Evolutionary conservation across 257 asterid species (phyloP), one percentile per base, ranked within the genome.

Genomic region (Linaria vulgaris): DNA sequence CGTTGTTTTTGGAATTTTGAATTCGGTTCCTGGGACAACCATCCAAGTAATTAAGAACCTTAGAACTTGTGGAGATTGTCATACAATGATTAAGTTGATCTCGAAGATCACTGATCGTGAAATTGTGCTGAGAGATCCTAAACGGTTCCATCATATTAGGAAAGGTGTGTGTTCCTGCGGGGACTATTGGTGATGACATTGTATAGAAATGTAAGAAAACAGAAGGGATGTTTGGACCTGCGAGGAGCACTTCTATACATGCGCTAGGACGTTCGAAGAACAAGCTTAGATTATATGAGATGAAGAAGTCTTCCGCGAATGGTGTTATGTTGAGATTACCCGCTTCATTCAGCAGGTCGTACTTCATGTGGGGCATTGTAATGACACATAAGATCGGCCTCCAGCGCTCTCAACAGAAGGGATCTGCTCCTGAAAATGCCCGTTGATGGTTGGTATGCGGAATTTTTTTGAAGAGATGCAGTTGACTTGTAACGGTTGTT

Each of bases 101-200:
- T 73, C 96, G 55, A 80, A 81, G 86, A 73, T 91, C 54, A 76
- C 71, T 34, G 82, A 72, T 53, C 79, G 80, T 49, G 90, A 91
- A 63, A 88, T 91, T 64, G 92, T 88, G 70, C 79, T 88, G 16
- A 86, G 97, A 71, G 98, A 91, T 81, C 84, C 95, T 1, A 91
- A 88, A 74, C 69, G 96, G 70, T 91, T 91, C 78, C 98, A 88
- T 78, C 96, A 80, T 79, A 88, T 91, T 69, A 81, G 72, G 61
- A 67, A 86, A 21, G 98, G 98, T 57, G 25, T 54, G 14, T 91
- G 98, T 74, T 88, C 98, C 1, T 88, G 98, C 68, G 88, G 90
- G 66, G 97, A 88, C 72, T 91, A 86, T 74, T 91, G 96, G 98
- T 91, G 85, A 87, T 73, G 37, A 53, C 27, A 1, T 20, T 44